Evolutionary conservation across 2,329 filamentous ascomycete species (phyloP), one percentile per base, ranked within the genome.

Genomic region (Colletotrichum lindemuthianum): DNA sequence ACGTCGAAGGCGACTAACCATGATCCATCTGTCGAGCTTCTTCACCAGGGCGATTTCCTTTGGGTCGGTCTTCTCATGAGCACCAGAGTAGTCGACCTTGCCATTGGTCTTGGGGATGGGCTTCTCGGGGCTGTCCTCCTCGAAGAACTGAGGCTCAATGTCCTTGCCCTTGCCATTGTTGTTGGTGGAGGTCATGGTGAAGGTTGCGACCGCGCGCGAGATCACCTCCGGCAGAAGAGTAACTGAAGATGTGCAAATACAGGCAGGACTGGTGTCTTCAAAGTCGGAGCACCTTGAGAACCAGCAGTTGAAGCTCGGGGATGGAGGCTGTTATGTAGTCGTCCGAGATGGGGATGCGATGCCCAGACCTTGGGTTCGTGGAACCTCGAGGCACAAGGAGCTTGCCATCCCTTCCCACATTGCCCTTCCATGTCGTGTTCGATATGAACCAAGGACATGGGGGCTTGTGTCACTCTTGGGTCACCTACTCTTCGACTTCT

Each of bases 1-100:
- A 6, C 7, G 3, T 1, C 2, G 8, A 10, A 44, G 12, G 3
- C 13, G 2, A 50, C 70, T 49, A 51, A 73, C 73, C 73, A 79
- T 78, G 52, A 80, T 79, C 70, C 74, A 77, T 58, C 72, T 59
- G 67, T 79, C 78, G 2, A 80, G 70, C 67, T 79, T 79, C 63
- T 72, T 74, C 39, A 80, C 77, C n/a, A 80, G 71, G 2, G 73
- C 74, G 57, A 79, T 80, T 57, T 80, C 77, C 43, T 70, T 75
- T 1, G 77, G 77, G 47, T 79, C 77, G 3, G 77, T 78, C 70
- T 80, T 80, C 66, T 75, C 74, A 60, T 74, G 71, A 7, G 77
- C 76, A 47, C 77, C 77, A 8, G 76, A 78, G 68, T 79, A 78
- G 63, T 79, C 77, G 41, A 67, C 56, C 37, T 65, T 71, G 36